These are phyloP conservation scores for Candida germanica DNA, from an alignment of 805 yeast genomes.

Conservation along the genomic window DNA sequence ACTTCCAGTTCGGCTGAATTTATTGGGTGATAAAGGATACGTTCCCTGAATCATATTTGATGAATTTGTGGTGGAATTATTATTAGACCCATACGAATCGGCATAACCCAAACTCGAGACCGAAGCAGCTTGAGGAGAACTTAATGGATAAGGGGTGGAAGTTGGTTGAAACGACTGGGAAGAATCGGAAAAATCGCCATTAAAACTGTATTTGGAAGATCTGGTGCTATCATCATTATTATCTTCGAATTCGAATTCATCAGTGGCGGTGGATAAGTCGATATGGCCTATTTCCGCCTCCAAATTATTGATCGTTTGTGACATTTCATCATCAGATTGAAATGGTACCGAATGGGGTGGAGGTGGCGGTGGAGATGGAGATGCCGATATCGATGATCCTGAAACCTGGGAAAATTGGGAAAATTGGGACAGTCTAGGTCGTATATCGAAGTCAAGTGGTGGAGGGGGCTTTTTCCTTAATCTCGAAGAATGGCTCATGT, in stretches of 20 bases:
- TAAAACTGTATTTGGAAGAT: slow-evolving; percentile 1
- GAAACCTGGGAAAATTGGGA: no score
- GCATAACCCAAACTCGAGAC: slow-evolving; percentile 7
- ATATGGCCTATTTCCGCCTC: slow-evolving; percentile 1
- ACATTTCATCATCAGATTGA: not conserved
- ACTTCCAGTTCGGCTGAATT: slow-evolving; percentile 8
- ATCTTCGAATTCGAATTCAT: slow-evolving; percentile 1
- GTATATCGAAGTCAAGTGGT: slow-evolving; percentile 2
- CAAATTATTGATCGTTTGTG: slow-evolving; percentile 1
- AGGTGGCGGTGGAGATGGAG: not conserved
- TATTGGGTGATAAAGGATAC: slow-evolving; percentile 1
- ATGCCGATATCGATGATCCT: no score
- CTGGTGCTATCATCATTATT: slow-evolving; percentile 1
- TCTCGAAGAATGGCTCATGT: slow-evolving; percentile 1
- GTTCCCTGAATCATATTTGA: not conserved
- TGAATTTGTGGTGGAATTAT: not conserved
- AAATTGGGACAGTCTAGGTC: not conserved
- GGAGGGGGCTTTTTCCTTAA: slow-evolving; percentile 5
- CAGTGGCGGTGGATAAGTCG: slow-evolving; percentile 1
- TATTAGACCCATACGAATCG: slow-evolving; percentile 5
- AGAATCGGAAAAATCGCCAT: slow-evolving; percentile 2
- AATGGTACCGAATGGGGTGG: not conserved
- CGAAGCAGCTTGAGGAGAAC: slow-evolving; percentile 14
- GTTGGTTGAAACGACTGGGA: not conserved
- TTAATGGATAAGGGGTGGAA: slow-evolving; percentile 16